A percentile compares a stretch with the other conserved stretches of the same genome.
phyloP scores from a whole-genome alignment of 2,329 filamentous ascomycete species.

The Boeremia exigua region DNA sequence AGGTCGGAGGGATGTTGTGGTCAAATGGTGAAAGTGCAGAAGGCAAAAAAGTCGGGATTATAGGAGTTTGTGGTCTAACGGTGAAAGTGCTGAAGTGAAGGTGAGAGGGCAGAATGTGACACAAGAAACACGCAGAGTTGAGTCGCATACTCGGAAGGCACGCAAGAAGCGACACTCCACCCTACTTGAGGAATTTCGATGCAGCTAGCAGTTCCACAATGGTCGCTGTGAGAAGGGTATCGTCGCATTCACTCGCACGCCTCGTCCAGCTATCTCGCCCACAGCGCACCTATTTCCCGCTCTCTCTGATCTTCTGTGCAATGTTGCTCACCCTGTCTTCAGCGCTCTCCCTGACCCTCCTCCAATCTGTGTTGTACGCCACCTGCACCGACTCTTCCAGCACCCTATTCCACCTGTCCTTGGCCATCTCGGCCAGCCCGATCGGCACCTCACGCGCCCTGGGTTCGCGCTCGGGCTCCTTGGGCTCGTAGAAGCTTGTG shows the following conservation, averaged over 20 bases:
- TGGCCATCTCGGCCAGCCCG: constrained; percentile 54
- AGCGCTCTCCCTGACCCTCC: constrained; percentile 46
- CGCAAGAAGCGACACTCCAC: background rate
- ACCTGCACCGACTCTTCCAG: constrained; percentile 52
- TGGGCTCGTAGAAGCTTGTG: constrained; percentile 52
- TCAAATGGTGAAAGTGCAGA: too few species aligned
- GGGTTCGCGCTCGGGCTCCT: constrained; percentile 48
- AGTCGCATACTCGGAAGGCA: background rate
- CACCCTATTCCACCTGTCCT: constrained; percentile 58
- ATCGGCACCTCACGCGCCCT: constrained; percentile 47
- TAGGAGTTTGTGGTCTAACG: background rate
- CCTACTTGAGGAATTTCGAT: constrained; percentile 11
- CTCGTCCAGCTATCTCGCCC: background rate
- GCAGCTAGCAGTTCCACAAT: background rate
- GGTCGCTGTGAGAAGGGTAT: constrained; percentile 29
- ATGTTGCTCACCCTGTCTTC: constrained; percentile 50
- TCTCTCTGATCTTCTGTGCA: constrained; percentile 43
- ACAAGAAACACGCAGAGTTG: constrained; percentile 1
- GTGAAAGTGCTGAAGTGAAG: background rate
- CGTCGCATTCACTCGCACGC: constrained; percentile 15
- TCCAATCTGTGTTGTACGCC: constrained; percentile 56
- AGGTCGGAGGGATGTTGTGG: background rate
- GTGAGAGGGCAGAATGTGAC: background rate
- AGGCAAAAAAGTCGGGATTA: background rate
- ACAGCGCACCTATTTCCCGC: constrained; percentile 31